phyloP scores from a whole-genome alignment of 352 stramenopile genomes.

The Pythium biforme region DNA sequence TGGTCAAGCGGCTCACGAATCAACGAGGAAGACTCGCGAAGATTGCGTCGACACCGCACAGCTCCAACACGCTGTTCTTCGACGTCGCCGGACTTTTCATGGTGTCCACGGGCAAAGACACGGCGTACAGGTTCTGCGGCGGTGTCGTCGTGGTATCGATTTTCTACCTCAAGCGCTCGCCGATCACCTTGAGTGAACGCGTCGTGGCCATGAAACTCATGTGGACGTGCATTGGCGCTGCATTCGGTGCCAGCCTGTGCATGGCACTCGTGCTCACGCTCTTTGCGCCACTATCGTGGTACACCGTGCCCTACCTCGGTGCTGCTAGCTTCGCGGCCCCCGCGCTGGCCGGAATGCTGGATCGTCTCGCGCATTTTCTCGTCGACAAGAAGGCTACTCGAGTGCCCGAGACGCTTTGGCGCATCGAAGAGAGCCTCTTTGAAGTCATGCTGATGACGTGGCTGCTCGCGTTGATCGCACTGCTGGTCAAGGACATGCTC shows the following conservation, averaged over 20 bases:
- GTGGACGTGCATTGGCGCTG: conserved; percentile 34
- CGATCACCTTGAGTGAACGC: conserved; percentile 39
- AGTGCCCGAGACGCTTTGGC: conserved; percentile 36
- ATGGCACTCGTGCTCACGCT: conserved; percentile 53
- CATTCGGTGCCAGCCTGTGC: conserved; percentile 35
- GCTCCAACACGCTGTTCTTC: conserved; percentile 71
- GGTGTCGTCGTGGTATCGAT: conserved; percentile 38
- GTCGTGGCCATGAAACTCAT: conserved; percentile 42
- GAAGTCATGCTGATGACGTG: conserved; percentile 53
- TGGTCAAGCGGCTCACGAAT: conserved; percentile 49
- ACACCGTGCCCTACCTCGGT: conserved; percentile 52
- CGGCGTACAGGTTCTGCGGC: conserved; percentile 38
- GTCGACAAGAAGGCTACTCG: conserved; percentile 12
- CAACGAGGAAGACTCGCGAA: conserved; percentile 45
- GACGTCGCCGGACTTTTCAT: conserved; percentile 64
- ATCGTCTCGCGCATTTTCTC: conserved; percentile 41
- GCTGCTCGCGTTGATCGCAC: conserved; percentile 33
- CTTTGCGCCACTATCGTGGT: conserved; percentile 70
- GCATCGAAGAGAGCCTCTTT: conserved; percentile 60
- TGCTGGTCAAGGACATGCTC: conserved; percentile 44
- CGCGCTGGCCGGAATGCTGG: conserved; percentile 53
- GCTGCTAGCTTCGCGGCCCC: conserved; percentile 43
- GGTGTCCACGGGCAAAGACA: conserved; percentile 55
- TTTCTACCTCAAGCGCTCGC: conserved; percentile 45
- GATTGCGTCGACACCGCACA: conserved; percentile 55